Evolutionary conservation across 1,139 yeast genomes (phyloP).

Genomic region (Wickerhamomyces sp.): DNA sequence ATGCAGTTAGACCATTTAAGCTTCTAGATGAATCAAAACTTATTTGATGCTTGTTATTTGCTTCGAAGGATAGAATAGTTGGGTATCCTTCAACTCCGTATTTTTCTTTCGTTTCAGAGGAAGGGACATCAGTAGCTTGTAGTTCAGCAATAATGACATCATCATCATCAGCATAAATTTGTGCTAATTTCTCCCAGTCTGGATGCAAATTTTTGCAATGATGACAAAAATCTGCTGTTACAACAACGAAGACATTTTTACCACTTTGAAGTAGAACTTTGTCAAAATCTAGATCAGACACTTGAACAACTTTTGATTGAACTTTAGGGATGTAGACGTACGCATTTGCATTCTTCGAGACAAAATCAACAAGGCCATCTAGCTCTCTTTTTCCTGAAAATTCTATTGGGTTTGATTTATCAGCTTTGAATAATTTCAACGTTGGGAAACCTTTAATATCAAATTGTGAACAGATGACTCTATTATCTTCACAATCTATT

Average conservation of each 20-base stretch:
- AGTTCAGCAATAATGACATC: conserved; percentile 74
- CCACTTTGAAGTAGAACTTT: conserved; percentile 18
- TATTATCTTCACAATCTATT: conserved; percentile 86
- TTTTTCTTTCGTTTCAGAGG: conserved; percentile 13
- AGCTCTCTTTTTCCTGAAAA: conserved; percentile 71
- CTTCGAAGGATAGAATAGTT: conserved; percentile 85
- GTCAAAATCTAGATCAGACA: conserved; percentile 23
- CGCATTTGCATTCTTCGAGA: conserved; percentile 57
- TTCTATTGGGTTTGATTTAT: conserved; percentile 57
- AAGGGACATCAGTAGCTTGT: conserved; percentile 69
- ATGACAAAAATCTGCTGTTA: conserved; percentile 99
- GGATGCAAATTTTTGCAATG: conserved; percentile 95
- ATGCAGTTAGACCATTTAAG: conserved; percentile 40
- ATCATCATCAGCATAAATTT: conserved; percentile 48
- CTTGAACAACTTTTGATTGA: conserved; percentile 21
- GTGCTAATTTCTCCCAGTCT: conserved; percentile 82
- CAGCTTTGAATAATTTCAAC: conserved; percentile 81
- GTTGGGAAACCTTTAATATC: conserved; percentile 93
- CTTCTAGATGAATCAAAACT: conserved; percentile 30
- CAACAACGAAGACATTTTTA: conserved; percentile 70
- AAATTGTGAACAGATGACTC: conserved; percentile 73
- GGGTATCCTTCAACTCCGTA: conserved; percentile 82
- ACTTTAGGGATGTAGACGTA: conserved; percentile 36
- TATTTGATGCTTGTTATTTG: conserved; percentile 51
- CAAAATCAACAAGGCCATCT: conserved; percentile 64